phyloP scores from a whole-genome alignment of 768 basidiomycete genomes.

The Hydnomerulius pinastri region DNA sequence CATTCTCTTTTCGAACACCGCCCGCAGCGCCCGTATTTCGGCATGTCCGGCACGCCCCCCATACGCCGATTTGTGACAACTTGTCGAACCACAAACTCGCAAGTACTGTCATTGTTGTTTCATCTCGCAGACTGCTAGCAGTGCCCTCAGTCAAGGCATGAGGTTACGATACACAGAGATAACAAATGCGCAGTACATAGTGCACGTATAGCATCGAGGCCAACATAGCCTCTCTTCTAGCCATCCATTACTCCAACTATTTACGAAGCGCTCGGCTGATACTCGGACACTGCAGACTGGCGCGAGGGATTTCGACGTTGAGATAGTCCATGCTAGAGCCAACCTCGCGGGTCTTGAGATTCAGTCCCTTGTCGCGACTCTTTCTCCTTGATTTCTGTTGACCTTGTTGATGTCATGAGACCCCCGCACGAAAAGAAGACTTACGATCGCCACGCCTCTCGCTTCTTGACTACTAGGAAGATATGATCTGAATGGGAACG shows the following conservation, averaged over 20 bases:
- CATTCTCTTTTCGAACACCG: conserved; percentile 34
- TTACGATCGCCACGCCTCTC: no score
- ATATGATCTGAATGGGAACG: no score
- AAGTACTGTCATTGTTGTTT: no score
- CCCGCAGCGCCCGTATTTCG: conserved; percentile 6
- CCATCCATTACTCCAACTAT: neutral
- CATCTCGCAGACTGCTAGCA: no score
- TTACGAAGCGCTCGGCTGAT: neutral
- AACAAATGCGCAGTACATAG: neutral
- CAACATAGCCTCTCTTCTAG: neutral
- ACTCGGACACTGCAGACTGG: neutral
- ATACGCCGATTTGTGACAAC: no score
- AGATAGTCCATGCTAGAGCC: neutral
- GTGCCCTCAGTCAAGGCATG: no score
- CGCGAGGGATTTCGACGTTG: conserved; percentile 1
- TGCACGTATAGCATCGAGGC: neutral
- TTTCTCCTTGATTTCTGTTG: no score
- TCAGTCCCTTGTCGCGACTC: neutral
- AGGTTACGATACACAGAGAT: no score
- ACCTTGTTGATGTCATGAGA: no score
- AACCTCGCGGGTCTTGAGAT: neutral
- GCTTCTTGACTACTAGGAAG: no score
- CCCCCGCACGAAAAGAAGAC: no score
- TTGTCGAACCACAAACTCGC: no score
- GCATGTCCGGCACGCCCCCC: conserved; percentile 22